These are phyloP conservation scores for Poa annua DNA, from an alignment of 176 grass and related monocot species.

Conservation along the genomic window DNA sequence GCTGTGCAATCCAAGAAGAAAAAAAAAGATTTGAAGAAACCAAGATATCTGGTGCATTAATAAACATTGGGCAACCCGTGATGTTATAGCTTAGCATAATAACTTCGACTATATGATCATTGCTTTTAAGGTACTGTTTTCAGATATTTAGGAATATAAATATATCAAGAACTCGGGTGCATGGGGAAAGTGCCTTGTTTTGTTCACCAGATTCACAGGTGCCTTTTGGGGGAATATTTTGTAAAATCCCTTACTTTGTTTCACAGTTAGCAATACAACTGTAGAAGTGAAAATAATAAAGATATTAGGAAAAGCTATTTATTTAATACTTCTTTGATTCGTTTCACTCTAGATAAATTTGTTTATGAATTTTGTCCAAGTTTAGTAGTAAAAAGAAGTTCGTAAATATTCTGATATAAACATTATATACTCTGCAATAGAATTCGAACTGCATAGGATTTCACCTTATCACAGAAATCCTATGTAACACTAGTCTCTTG, in stretches of 20 bases:
- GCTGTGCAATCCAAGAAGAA: constrained; percentile 33
- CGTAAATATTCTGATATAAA: background rate
- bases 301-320: background rate
- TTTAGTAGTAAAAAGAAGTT: background rate
- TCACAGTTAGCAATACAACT: background rate
- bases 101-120: constrained; percentile 5
- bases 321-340: background rate
- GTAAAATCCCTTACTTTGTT: background rate
- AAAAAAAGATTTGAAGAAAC: background rate
- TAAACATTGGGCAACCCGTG: background rate
- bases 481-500: background rate
- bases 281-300: background rate
- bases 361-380: background rate
- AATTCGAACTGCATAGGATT: background rate
- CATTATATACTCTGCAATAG: background rate
- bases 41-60: constrained; percentile 6
- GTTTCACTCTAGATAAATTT: background rate
- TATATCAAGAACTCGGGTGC: background rate
- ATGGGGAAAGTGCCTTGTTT: background rate
- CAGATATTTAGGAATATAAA: background rate
- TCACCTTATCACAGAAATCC: background rate
- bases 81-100: background rate
- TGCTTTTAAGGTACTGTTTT: constrained; percentile 4
- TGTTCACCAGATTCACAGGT: background rate
- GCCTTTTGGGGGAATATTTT: background rate